Percentiles rank a stretch among this genome's conserved stretches.
phyloP scores from a whole-genome alignment of 306 rosid species.

The Malus sylvestris region DNA sequence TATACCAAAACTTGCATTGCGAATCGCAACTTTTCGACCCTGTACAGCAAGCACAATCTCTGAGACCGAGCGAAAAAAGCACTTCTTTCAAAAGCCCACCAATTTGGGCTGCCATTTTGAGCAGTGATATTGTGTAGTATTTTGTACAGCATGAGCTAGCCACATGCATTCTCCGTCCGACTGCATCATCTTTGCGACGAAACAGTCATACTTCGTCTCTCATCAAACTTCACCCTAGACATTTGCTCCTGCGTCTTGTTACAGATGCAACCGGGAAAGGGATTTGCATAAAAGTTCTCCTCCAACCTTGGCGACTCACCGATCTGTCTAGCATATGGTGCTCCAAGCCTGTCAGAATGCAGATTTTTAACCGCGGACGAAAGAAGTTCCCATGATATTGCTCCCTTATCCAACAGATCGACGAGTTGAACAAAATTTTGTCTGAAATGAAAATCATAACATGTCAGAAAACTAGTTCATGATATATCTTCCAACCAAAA shows the following conservation, averaged over 20 bases:
- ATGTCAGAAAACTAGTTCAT: constrained; percentile 4
- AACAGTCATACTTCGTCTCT: constrained; percentile 23
- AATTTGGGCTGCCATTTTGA: constrained; percentile 30
- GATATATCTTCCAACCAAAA: not conserved
- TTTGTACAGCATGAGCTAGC: constrained; percentile 12
- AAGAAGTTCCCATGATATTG: constrained; percentile 59
- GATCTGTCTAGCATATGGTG: constrained; percentile 58
- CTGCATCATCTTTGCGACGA: constrained; percentile 37
- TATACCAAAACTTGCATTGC: constrained; percentile 24
- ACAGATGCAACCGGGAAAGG: constrained; percentile 88
- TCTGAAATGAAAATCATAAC: constrained; percentile 32
- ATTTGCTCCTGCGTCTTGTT: constrained; percentile 42
- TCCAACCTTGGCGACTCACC: constrained; percentile 80
- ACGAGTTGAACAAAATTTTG: constrained; percentile 65
- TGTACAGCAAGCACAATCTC: constrained; percentile 27
- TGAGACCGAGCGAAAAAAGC: constrained; percentile 21
- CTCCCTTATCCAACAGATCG: constrained; percentile 51
- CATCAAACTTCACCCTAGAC: constrained; percentile 23
- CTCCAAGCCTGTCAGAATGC: constrained; percentile 72
- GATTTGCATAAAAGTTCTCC: constrained; percentile 93
- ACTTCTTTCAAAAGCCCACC: constrained; percentile 25
- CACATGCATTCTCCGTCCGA: not conserved
- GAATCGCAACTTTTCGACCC: constrained; percentile 22
- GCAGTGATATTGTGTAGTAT: constrained; percentile 16
- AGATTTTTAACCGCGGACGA: constrained; percentile 43